phyloP scores from a whole-genome alignment of 768 basidiomycete species.

The Naematelia encephala region DNA sequence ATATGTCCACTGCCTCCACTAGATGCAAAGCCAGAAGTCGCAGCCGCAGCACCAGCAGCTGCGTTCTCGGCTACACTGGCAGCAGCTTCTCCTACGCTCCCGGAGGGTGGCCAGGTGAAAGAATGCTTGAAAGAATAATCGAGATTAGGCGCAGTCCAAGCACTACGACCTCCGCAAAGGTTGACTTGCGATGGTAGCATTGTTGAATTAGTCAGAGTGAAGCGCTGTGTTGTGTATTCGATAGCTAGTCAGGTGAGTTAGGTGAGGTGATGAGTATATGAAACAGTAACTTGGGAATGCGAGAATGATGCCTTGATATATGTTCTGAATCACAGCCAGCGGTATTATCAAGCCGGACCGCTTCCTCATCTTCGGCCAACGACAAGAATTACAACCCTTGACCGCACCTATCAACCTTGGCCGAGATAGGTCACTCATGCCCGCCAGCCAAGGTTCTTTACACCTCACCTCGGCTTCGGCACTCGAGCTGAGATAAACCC shows the following conservation, averaged over 20 bases:
- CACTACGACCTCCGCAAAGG: background rate
- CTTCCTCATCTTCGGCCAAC: conserved; percentile 1
- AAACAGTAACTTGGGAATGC: too few species aligned
- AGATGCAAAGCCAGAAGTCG: background rate
- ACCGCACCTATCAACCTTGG: background rate
- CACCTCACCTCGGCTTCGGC: too few species aligned
- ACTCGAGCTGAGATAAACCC: too few species aligned
- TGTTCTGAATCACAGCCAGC: background rate
- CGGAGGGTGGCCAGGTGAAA: conserved; percentile 5
- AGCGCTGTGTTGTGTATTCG: background rate
- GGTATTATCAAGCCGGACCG: background rate
- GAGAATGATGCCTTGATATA: too few species aligned
- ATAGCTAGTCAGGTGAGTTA: too few species aligned
- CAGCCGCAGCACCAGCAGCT: conserved; percentile 8
- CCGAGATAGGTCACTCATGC: background rate
- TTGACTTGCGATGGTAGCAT: conserved; percentile 4
- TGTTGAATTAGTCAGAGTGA: too few species aligned
- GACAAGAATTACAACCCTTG: background rate
- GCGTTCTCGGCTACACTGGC: background rate
- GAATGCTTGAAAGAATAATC: conserved; percentile 15
- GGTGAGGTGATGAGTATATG: too few species aligned
- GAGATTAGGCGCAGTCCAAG: conserved; percentile 1
- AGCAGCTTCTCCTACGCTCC: background rate
- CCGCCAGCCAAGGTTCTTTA: too few species aligned
- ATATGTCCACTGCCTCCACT: background rate